Conservation (phyloP, 805 yeast species). For the Candida pseudofarinosa region DNA sequence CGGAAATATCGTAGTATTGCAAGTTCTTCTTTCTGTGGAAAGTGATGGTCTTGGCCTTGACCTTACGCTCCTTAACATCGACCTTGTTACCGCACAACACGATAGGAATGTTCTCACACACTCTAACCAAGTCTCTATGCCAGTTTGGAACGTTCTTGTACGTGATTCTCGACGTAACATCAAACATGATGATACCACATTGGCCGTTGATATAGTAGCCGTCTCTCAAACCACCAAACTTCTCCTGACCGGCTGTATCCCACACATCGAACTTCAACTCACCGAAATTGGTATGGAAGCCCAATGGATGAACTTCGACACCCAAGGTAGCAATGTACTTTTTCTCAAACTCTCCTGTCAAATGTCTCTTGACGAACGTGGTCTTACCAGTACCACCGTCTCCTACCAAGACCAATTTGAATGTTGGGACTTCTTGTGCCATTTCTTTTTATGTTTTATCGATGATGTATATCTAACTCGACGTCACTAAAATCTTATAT, state of each 20-base stretch:
- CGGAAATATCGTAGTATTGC: conserved; percentile 99
- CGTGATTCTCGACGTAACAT: conserved; percentile 98
- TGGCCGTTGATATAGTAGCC: conserved; percentile 99
- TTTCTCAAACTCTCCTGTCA: conserved; percentile 99
- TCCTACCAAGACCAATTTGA: conserved; percentile 98
- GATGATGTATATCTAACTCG: neutral
- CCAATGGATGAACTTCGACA: conserved; percentile 98
- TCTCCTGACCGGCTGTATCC: conserved; percentile 99
- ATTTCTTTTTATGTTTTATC: conserved; percentile 31
- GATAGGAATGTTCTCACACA: conserved; percentile 99
- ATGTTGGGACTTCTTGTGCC: conserved; percentile 89
- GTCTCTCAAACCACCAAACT: conserved; percentile 99
- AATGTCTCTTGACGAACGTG: conserved; percentile 98
- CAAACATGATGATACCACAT: conserved; percentile 99
- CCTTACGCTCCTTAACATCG: conserved; percentile 99
- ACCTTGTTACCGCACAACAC: conserved; percentile 99
- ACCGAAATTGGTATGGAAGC: conserved; percentile 97
- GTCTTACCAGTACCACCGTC: conserved; percentile 99
- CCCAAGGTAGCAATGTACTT: conserved; percentile 98
- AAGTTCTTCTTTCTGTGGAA: conserved; percentile 99
- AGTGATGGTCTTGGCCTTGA: conserved; percentile 98
- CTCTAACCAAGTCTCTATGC: conserved; percentile 99
- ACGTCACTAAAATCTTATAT: neutral
- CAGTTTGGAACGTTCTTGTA: conserved; percentile 99
- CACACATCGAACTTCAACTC: conserved; percentile 98